phyloP scores from a whole-genome alignment of 352 stramenopile species.

The Pythium pectinolyticum region DNA sequence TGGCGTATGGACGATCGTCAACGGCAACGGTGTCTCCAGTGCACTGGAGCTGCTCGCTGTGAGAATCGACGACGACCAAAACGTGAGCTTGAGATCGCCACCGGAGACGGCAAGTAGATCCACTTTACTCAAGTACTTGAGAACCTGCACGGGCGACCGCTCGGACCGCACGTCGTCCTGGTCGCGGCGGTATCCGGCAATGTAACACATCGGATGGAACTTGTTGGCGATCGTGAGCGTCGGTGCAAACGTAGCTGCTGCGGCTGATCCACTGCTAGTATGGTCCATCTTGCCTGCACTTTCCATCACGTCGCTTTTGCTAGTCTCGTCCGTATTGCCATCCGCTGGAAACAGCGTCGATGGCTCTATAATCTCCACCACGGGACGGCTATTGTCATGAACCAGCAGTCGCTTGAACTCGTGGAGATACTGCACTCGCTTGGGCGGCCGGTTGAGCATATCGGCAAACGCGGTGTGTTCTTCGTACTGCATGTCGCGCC shows the following conservation, averaged over 20 bases:
- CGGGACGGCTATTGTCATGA: constrained; percentile 60
- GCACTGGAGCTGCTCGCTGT: constrained; percentile 60
- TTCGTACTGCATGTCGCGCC: constrained; percentile 74
- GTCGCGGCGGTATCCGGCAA: constrained; percentile 65
- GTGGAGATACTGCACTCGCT: constrained; percentile 52
- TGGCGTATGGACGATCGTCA: constrained; percentile 65
- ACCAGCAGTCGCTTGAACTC: constrained; percentile 65
- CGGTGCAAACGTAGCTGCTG: constrained; percentile 32
- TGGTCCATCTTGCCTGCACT: constrained; percentile 11
- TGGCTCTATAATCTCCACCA: constrained; percentile 68
- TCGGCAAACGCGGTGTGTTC: constrained; percentile 58
- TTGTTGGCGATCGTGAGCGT: constrained; percentile 59
- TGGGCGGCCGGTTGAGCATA: constrained; percentile 55
- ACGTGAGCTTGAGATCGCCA: constrained; percentile 77
- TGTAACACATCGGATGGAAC: constrained; percentile 74
- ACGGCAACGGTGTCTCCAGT: constrained; percentile 56
- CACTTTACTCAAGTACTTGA: constrained; percentile 63
- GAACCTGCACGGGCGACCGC: constrained; percentile 66
- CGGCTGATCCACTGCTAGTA: not conserved
- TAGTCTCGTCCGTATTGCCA: constrained; percentile 26
- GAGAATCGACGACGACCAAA: constrained; percentile 67
- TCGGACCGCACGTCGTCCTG: constrained; percentile 78
- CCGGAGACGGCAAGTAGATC: constrained; percentile 72
- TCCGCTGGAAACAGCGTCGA: constrained; percentile 40
- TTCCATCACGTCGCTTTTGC: not conserved